Evolutionary conservation across 2,329 filamentous ascomycete species (phyloP), one percentile per base, ranked within the genome.

Genomic region (Neopestalotiopsis clavispora): DNA sequence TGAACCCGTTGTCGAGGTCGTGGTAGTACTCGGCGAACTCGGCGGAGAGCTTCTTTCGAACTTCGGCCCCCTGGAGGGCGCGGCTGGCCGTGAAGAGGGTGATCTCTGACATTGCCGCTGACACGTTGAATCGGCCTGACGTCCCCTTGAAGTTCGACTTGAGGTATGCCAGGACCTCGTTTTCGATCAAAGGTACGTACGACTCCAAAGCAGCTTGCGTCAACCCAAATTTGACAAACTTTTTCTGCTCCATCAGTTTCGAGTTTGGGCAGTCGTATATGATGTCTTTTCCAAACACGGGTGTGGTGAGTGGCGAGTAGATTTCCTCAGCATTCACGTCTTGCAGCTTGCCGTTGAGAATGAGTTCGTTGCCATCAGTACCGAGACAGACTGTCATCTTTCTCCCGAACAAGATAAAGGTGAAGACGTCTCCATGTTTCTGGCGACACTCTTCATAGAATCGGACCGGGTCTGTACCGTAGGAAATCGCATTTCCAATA

Each of bases 191-290:
- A 57, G 85, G 88, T 61, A 95, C 92, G 78, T 95, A 92, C 20
- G 80, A 79, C 69, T 83, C 86, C 73, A 93, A 87, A 2, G 90
- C 89, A 30, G 88, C 86, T 69, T 88, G 86, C 1, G 90, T 92
- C 42, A 92, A 86, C 58, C 90, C 90, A 72, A 90, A 89, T 78
- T 93, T 92, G 85, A 92, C 89, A 74, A 92, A 92, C 84, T 93
- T 94, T 85, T 95, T 95, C 82, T 96, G 93, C 82, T 96, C 93
- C 92, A 95, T 95, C 70, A 95, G 86, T 80, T 94, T 94, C 61
- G 91, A 84, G 79, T 95, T 95, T 57, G 93, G 92, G 79, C 92
- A 95, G 80, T 95, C 93, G 80, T 95, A 95, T 63, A 95, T 90
- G 58, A 96, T 91, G 80, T 93, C 90, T 78, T 87, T 89, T 69